Conservation (phyloP, 345 rosid species). For the Excoecaria cochinchinensis region DNA sequence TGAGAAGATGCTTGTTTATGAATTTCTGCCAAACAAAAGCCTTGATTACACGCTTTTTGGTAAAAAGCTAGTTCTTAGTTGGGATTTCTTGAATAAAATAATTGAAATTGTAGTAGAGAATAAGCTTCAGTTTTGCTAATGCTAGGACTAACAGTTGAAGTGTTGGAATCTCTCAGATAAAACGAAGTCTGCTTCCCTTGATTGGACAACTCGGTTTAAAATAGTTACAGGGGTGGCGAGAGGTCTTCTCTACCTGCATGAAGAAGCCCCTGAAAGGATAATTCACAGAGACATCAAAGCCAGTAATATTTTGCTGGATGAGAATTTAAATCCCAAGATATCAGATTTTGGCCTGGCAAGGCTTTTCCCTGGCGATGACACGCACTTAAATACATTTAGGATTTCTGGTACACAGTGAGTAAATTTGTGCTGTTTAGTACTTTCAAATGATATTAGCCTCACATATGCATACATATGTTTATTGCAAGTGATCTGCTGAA, state of each 20-base stretch:
- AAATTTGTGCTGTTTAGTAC: conserved; percentile 15
- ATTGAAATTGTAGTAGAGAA: neutral
- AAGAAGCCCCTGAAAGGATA: conserved; percentile 35
- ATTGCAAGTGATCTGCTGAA: neutral
- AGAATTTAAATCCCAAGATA: conserved; percentile 28
- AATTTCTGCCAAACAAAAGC: conserved; percentile 35
- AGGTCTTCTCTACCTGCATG: conserved; percentile 34
- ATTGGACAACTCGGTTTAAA: conserved; percentile 26
- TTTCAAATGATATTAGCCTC: neutral
- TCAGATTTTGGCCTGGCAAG: conserved; percentile 41
- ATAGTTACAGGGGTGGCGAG: conserved; percentile 32
- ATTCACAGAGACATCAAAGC: conserved; percentile 38
- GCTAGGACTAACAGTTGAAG: neutral
- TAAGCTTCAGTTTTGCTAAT: neutral
- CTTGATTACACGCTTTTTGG: conserved; percentile 34
- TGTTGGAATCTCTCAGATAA: conserved; percentile 15
- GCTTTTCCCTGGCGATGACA: conserved; percentile 68
- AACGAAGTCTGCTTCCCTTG: conserved; percentile 20
- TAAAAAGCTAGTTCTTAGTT: neutral
- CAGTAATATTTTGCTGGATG: conserved; percentile 34
- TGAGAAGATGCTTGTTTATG: conserved; percentile 39
- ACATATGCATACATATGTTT: neutral
- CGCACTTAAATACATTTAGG: conserved; percentile 67
- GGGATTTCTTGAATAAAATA: neutral
- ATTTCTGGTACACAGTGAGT: conserved; percentile 90